Evolutionary conservation across 140 eudicot species (phyloP), one percentile per base, ranked within the genome.

Genomic region (Ambrosia hybrid): DNA sequence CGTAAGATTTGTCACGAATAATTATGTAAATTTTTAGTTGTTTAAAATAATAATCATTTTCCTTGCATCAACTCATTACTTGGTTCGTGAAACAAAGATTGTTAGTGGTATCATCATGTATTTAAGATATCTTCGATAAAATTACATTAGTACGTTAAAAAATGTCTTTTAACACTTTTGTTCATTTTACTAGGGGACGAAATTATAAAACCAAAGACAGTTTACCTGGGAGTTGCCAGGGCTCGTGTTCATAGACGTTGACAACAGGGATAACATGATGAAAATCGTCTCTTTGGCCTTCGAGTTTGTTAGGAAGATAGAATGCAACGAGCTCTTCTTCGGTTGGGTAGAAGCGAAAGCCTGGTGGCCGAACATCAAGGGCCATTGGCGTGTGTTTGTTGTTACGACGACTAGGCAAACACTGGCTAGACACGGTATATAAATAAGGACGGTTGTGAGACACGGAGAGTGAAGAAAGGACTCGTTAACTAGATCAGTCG

Each of bases 251-350:
- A 37, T 84, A 89, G 71, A 89, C 81, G 74, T 87, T 77, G 73
- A 89, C 64, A 12, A 83, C 68, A 0, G 96, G 94, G 41, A 89
- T 89, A 11, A 87, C 93, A 2, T 80, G 80, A 74, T 85, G 57
- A 36, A 89, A 67, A 33, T 79, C 60, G 2, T 26, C 67, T 63
- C 69, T 69, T n/a, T 3, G 45, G 30, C 75, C 84, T 62, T 84
- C 80, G n/a, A 89, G 87, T 75, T 78, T 71, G 68, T 39, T 73
- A 69, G 62, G 85, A 13, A 89, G 90, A 58, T 89, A 89, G 76
- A 86, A 89, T 2, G 91, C 79, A 62, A 89, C 68, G 8, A 89
- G 83, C 48, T 89, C 96, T 82, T 89, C 96, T 85, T 89, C 96
- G 2, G 94, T 89, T 14, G 96, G 96, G 72, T 80, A 89, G 76